phyloP scores from a whole-genome alignment of 768 basidiomycete genomes.

The Trametopsis cervina region DNA sequence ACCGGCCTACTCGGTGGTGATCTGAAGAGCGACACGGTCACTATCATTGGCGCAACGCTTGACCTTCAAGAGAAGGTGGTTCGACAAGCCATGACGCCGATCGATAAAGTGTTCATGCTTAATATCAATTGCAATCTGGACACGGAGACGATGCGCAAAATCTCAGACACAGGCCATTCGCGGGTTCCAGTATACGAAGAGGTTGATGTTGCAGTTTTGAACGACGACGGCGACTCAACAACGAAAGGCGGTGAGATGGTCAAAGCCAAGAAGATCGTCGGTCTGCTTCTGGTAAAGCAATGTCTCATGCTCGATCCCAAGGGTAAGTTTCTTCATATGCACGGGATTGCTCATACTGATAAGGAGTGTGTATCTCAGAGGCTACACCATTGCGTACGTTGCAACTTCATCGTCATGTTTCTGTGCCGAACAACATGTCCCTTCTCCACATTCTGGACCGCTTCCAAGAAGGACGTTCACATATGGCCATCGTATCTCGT shows the following conservation, averaged over 20 bases:
- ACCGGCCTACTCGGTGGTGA: constrained; percentile 71
- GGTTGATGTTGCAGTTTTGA: constrained; percentile 46
- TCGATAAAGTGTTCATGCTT: constrained; percentile 73
- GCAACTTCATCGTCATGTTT: constrained; percentile 72
- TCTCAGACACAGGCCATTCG: constrained; percentile 76
- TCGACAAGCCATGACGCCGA: constrained; percentile 74
- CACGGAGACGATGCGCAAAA: constrained; percentile 64
- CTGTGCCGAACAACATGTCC: constrained; percentile 78
- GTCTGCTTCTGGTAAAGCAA: constrained; percentile 76
- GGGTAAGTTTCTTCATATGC: constrained; percentile 23
- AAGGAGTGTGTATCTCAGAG: constrained; percentile 39
- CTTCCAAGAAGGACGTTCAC: constrained; percentile 81
- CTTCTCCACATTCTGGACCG: constrained; percentile 73
- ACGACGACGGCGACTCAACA: constrained; percentile 6
- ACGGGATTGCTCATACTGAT: no score
- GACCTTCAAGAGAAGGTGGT: constrained; percentile 74
- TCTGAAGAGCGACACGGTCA: constrained; percentile 73
- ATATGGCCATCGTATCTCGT: constrained; percentile 83
- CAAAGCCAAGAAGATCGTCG: constrained; percentile 72
- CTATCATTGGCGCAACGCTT: constrained; percentile 79
- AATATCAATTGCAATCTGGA: constrained; percentile 74
- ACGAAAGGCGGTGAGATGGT: constrained; percentile 25
- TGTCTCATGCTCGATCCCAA: constrained; percentile 83
- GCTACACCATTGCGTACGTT: constrained; percentile 70
- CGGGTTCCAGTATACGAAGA: constrained; percentile 81